Conservation (phyloP, 2,329 filamentous ascomycete species). For the Drechslerella coelobrocha region DNA sequence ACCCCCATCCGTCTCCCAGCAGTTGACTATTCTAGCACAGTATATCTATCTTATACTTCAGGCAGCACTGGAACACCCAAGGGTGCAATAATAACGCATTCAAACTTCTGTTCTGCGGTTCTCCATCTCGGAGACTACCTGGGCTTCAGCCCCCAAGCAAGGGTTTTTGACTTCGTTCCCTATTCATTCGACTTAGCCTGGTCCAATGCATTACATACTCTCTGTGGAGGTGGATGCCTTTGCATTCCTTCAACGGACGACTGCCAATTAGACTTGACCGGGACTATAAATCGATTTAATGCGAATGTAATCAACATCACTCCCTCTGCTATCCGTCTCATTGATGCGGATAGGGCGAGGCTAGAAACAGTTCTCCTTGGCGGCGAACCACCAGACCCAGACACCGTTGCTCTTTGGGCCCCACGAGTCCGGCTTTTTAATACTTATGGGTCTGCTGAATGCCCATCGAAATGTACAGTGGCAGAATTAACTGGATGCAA, state of each 20-base stretch:
- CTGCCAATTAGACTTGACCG: slow-evolving; percentile 57
- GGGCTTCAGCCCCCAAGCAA: not conserved
- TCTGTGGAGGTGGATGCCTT: not conserved
- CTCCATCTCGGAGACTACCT: not conserved
- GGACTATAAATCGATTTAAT: slow-evolving; percentile 51
- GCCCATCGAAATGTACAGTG: slow-evolving; percentile 7
- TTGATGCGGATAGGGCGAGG: slow-evolving; percentile 56
- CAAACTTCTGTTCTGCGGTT: not conserved
- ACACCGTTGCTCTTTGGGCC: not conserved
- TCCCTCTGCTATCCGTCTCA: slow-evolving; percentile 59
- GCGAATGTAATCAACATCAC: slow-evolving; percentile 62
- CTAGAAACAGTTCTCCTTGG: not conserved
- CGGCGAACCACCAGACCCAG: not conserved
- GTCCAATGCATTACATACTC: slow-evolving; percentile 5
- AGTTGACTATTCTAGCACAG: slow-evolving; percentile 12
- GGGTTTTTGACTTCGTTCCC: not conserved
- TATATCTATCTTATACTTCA: slow-evolving; percentile 19
- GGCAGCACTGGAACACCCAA: slow-evolving; percentile 13
- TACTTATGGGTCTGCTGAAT: slow-evolving; percentile 11
- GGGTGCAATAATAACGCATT: not conserved
- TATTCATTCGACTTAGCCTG: slow-evolving; percentile 7
- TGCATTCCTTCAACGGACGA: slow-evolving; percentile 6
- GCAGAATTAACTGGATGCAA: not conserved
- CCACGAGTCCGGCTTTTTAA: not conserved
- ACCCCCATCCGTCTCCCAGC: not conserved